Percentiles rank a stretch among this genome's conserved stretches.
These are phyloP conservation scores for Globisporangium irregulare DNA, from an alignment of 352 stramenopile species.

Conservation along the genomic window DNA sequence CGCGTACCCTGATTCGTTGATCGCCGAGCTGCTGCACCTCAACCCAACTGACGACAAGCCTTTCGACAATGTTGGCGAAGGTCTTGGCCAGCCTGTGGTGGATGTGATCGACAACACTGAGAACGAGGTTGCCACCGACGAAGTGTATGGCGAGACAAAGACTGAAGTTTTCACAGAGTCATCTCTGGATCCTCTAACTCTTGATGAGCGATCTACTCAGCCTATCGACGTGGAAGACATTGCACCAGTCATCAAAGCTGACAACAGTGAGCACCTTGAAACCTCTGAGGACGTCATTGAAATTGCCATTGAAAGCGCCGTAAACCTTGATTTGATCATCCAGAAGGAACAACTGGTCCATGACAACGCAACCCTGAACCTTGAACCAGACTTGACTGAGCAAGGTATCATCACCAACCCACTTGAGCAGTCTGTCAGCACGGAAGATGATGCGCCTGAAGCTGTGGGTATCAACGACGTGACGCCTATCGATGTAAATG, in stretches of 20 bases:
- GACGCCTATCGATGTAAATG: background rate
- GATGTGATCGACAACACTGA: background rate
- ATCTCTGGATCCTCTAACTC: background rate
- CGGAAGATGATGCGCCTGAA: background rate
- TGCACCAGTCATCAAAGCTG: background rate
- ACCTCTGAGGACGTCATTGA: slow-evolving; percentile 11
- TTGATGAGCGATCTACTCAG: background rate
- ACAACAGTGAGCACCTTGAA: background rate
- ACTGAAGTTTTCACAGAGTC: background rate
- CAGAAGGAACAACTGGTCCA: background rate
- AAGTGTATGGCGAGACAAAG: background rate
- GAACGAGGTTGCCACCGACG: background rate
- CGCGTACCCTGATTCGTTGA: slow-evolving; percentile 2
- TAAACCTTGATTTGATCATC: slow-evolving; percentile 15
- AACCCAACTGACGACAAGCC: background rate
- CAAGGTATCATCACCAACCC: background rate
- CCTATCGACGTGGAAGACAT: background rate
- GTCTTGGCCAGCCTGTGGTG: background rate
- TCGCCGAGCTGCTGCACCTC: slow-evolving; percentile 14
- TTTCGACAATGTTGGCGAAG: background rate
- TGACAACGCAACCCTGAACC: background rate
- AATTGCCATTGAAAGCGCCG: slow-evolving; percentile 10
- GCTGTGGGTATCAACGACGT: background rate
- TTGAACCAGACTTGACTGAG: background rate
- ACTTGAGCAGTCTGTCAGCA: background rate